These are phyloP conservation scores for Monosporascus ibericus DNA, from an alignment of 2,329 filamentous ascomycete species.

Conservation along the genomic window DNA sequence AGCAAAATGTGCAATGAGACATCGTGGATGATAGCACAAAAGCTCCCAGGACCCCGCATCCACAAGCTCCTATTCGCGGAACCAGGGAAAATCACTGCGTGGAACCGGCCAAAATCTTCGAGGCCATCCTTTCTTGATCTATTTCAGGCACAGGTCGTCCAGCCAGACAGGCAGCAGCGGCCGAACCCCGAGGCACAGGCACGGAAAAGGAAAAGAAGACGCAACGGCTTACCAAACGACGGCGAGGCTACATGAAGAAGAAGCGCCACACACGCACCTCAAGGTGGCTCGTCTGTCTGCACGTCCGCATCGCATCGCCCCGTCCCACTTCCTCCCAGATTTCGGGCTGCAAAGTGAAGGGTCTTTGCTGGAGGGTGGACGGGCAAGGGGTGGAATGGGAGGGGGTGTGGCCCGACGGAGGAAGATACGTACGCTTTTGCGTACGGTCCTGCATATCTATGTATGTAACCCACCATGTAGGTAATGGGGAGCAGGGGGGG, in stretches of 20 bases:
- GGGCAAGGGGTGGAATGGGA: not conserved
- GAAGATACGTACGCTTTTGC: not conserved
- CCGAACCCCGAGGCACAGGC: no score
- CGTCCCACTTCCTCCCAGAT: not conserved
- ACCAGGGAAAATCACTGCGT: not conserved
- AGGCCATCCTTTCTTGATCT: not conserved
- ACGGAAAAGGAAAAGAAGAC: no score
- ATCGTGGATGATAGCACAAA: not conserved
- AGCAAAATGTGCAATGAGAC: not conserved
- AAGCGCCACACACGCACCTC: no score
- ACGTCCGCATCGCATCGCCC: not conserved
- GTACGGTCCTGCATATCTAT: not conserved
- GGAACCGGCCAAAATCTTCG: not conserved
- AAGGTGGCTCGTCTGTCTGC: no score
- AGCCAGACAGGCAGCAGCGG: no score
- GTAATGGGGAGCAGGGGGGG: not conserved
- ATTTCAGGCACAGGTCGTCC: not conserved
- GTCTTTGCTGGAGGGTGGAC: no score
- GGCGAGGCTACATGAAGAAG: no score
- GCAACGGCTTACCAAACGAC: no score
- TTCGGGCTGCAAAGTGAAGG: no score
- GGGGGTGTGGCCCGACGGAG: not conserved
- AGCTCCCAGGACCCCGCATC: not conserved
- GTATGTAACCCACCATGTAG: not conserved
- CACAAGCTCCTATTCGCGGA: not conserved